These are phyloP conservation scores for Backusella tuberculispora DNA, from an alignment of 192 early-diverging fungal genomes.

Conservation along the genomic window DNA sequence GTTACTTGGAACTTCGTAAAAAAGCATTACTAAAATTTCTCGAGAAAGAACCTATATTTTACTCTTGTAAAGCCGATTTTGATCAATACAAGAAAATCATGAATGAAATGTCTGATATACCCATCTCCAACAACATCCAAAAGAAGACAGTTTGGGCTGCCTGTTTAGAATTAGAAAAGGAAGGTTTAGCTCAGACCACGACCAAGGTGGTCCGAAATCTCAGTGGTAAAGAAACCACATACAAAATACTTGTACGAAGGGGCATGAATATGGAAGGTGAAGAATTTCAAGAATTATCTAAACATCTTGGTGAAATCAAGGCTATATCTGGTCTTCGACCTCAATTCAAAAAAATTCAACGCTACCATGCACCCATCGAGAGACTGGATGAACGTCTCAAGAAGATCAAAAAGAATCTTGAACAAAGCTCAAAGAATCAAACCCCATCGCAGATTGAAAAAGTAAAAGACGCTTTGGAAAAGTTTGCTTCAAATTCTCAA, in stretches of 20 bases:
- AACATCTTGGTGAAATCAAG: not conserved
- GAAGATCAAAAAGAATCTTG: not conserved
- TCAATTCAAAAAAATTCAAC: not conserved
- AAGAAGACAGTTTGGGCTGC: not conserved
- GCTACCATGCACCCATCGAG: not conserved
- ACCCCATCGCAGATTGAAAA: not conserved
- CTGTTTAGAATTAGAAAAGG: not conserved
- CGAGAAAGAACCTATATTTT: not conserved
- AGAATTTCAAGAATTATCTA: not conserved
- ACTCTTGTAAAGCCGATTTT: not conserved
- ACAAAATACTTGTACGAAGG: not conserved
- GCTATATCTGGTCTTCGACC: not conserved
- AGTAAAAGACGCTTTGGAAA: not conserved
- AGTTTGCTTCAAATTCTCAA: not conserved
- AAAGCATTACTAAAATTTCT: not conserved
- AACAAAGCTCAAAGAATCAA: not conserved
- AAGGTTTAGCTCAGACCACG: not conserved
- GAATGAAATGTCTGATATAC: not conserved
- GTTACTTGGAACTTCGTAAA: conserved; percentile 8
- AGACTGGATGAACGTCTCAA: conserved; percentile 3
- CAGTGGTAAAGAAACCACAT: not conserved
- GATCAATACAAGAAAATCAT: not conserved
- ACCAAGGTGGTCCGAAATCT: not conserved
- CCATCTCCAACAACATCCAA: not conserved
- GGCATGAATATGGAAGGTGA: not conserved